phyloP scores from a whole-genome alignment of 2,329 filamentous ascomycete genomes.

The Bimuria novae-zelandiae region DNA sequence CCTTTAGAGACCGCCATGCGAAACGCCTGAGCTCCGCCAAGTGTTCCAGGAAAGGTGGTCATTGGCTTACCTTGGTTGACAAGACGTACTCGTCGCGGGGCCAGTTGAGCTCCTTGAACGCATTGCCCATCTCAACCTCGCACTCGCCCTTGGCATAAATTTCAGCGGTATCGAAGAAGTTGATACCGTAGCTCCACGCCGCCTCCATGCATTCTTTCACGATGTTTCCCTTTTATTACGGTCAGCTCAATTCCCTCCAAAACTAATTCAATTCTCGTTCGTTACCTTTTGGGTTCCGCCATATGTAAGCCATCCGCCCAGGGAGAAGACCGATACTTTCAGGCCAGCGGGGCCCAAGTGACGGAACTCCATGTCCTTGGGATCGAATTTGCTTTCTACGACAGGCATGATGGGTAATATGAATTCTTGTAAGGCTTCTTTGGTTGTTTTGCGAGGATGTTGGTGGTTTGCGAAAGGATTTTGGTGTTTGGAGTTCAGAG shows the following conservation, averaged over 20 bases:
- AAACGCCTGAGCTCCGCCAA: no score
- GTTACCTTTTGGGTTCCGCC: constrained; percentile 53
- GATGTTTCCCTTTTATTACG: constrained; percentile 24
- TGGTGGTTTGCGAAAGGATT: no score
- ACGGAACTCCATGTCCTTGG: constrained; percentile 55
- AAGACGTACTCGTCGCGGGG: constrained; percentile 46
- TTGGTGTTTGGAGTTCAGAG: neutral
- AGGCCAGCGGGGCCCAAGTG: constrained; percentile 54
- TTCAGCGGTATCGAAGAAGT: constrained; percentile 58
- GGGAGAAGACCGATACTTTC: constrained; percentile 57
- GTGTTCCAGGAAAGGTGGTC: no score
- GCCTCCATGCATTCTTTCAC: constrained; percentile 55
- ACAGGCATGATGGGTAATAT: constrained; percentile 33
- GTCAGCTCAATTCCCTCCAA: no score
- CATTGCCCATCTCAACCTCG: constrained; percentile 62
- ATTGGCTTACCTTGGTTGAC: constrained; percentile 26
- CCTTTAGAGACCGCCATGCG: no score
- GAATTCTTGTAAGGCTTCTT: neutral
- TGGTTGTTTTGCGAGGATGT: neutral
- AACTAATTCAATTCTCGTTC: no score
- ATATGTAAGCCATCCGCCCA: constrained; percentile 53
- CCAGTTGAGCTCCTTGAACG: constrained; percentile 54
- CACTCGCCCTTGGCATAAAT: constrained; percentile 63
- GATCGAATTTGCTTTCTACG: constrained; percentile 54
- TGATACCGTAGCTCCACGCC: constrained; percentile 56